Percentiles rank a stretch among this genome's conserved stretches.
Evolutionary conservation across 73 alveolate genomes (phyloP).

Genomic region (Paramecium tetraurelia): DNA sequence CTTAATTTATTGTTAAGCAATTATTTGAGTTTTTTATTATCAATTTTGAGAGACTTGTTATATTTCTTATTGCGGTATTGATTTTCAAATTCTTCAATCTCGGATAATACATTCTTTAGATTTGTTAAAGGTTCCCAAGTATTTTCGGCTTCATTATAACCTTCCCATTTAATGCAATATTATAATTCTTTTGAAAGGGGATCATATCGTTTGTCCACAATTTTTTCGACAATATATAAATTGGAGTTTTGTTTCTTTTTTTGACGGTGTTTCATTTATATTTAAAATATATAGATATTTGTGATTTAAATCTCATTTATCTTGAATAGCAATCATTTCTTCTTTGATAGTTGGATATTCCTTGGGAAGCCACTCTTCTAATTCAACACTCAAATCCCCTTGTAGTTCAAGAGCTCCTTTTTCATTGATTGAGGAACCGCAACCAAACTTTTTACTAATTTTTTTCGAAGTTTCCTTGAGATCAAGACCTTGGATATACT

Average conservation of each 20-base stretch:
- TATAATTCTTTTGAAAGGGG: neutral
- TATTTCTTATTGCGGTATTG: neutral
- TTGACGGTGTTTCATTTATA: neutral
- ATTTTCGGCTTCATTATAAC: neutral
- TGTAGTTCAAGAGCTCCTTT: neutral
- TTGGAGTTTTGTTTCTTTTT: neutral
- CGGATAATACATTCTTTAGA: neutral
- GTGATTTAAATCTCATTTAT: neutral
- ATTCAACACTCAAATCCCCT: constrained; percentile 6
- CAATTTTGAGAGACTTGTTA: neutral
- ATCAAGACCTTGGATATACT: neutral
- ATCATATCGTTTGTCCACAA: neutral
- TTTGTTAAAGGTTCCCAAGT: constrained; percentile 22
- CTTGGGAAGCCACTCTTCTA: constrained; percentile 29
- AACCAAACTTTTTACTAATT: constrained; percentile 43
- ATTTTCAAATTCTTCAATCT: neutral
- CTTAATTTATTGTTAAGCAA: neutral
- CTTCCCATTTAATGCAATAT: constrained; percentile 29
- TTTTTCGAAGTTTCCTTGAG: neutral
- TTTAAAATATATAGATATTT: neutral
- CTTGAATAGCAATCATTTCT: constrained; percentile 13
- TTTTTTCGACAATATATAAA: neutral
- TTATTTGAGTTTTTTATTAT: neutral
- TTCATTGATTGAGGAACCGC: constrained; percentile 17
- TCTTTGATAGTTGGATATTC: constrained; percentile 12